Evolutionary conservation across 306 rosid species (phyloP).

Genomic region (Medicago arabica): DNA sequence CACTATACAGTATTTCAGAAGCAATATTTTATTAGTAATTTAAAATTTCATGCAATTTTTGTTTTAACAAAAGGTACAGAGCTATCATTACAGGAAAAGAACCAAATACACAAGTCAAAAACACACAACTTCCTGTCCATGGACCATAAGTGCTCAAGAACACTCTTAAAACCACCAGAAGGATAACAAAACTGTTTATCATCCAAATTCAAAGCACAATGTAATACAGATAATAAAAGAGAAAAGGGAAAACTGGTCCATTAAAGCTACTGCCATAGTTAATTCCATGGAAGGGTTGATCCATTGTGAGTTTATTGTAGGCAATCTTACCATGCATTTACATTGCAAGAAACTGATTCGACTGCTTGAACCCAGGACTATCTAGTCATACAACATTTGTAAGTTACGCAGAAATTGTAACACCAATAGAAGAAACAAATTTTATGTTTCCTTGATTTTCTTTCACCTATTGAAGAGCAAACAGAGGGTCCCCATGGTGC

Average conservation of each 20-base stretch:
- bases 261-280: not conserved
- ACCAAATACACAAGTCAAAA: not conserved
- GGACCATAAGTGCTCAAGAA: not conserved
- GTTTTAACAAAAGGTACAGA: not conserved
- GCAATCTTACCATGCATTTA: not conserved
- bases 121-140: slow-evolving; percentile 4
- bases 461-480: not conserved
- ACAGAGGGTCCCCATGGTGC: not conserved
- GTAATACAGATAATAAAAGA: not conserved
- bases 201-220: slow-evolving; percentile 2
- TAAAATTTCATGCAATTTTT: not conserved
- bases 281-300: not conserved
- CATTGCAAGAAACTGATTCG: not conserved
- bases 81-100: slow-evolving; percentile 9
- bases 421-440: not conserved
- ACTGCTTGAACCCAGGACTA: not conserved
- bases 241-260: not conserved
- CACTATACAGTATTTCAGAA: not conserved
- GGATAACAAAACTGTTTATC: not conserved
- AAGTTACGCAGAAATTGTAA: not conserved
- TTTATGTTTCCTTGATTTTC: slow-evolving; percentile 1
- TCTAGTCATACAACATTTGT: not conserved
- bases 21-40: slow-evolving; percentile 6
- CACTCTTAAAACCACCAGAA: not conserved
- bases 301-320: not conserved